Evolutionary conservation across 768 basidiomycete genomes (phyloP).

Genomic region (Calocybe gangraenosa): DNA sequence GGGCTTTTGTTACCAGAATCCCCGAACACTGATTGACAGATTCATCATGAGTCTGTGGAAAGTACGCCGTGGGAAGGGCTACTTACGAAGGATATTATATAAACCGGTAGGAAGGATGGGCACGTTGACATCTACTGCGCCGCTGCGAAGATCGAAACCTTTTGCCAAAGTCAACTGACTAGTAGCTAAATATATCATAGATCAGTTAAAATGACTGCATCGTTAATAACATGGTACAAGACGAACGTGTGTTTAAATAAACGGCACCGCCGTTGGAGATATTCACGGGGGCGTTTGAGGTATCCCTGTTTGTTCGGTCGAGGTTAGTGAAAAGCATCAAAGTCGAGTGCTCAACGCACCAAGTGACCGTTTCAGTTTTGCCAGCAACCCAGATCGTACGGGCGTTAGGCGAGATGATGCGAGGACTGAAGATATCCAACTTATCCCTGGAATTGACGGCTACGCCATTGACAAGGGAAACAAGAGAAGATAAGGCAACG

Average conservation of each 20-base stretch:
- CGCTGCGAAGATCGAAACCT: conserved; percentile 31
- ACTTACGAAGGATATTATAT: conserved; percentile 40
- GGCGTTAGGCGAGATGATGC: conserved; percentile 22
- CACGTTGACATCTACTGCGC: conserved; percentile 30
- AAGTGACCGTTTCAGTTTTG: conserved; percentile 21
- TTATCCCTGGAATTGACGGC: conserved; percentile 3
- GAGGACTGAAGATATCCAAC: conserved; percentile 25
- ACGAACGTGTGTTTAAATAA: conserved; percentile 25
- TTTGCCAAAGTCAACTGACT: conserved; percentile 22
- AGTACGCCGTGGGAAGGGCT: conserved; percentile 2
- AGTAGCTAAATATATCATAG: too few relatives aligned
- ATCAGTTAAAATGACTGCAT: too few relatives aligned
- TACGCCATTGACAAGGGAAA: conserved; percentile 22
- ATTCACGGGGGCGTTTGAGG: conserved; percentile 29
- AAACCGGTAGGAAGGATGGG: conserved; percentile 26
- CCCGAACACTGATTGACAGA: conserved; percentile 36
- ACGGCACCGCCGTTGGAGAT: conserved; percentile 36
- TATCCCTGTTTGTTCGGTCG: conserved; percentile 27
- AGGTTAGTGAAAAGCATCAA: neutral
- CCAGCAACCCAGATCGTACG: conserved; percentile 24
- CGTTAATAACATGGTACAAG: neutral
- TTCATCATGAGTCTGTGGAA: neutral
- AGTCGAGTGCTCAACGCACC: conserved; percentile 17
- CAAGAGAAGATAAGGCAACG: neutral
- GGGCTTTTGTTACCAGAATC: conserved; percentile 44